phyloP scores from a whole-genome alignment of 2,329 filamentous ascomycete species.

The Elsinoe necatrix region DNA sequence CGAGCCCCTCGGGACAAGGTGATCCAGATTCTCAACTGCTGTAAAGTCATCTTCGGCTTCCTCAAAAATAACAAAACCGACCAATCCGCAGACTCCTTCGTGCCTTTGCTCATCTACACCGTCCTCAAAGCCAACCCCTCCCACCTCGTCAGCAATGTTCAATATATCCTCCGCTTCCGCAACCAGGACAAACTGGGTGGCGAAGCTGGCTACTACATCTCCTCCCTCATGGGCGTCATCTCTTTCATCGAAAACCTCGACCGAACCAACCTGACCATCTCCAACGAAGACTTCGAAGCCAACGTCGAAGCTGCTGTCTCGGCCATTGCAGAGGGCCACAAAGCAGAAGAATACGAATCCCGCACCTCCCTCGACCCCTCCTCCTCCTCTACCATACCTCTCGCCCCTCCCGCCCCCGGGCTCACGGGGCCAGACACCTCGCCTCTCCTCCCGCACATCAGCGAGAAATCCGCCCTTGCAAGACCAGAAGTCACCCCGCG shows the following conservation, averaged over 20 bases:
- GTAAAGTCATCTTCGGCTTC: conserved; percentile 97
- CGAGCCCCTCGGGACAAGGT: conserved; percentile 96
- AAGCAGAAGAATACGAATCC: conserved; percentile 43
- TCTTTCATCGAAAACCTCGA: conserved; percentile 97
- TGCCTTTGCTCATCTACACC: conserved; percentile 90
- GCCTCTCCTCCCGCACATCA: conserved; percentile 34
- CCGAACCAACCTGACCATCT: conserved; percentile 83
- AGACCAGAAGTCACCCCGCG: conserved; percentile 51
- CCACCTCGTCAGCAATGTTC: conserved; percentile 91
- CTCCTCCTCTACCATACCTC: conserved; percentile 21
- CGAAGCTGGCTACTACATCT: conserved; percentile 97
- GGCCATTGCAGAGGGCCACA: conserved; percentile 85
- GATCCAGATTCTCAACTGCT: conserved; percentile 95
- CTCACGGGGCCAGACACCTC: conserved; percentile 31
- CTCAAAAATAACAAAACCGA: conserved; percentile 88
- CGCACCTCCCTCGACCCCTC: conserved; percentile 18
- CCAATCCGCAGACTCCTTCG: conserved; percentile 92
- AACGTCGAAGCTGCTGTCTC: conserved; percentile 96
- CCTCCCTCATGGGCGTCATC: conserved; percentile 87
- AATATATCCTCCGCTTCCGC: conserved; percentile 93
- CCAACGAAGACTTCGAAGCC: conserved; percentile 88
- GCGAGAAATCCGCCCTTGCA: conserved; percentile 43
- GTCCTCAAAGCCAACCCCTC: conserved; percentile 91
- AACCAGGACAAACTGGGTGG: conserved; percentile 96
- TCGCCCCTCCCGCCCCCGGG: conserved; percentile 19